A percentile compares a stretch with the other conserved stretches of the same genome.
Conservation (phyloP, 208 protist species). For the Trypanosoma grayi region DNA sequence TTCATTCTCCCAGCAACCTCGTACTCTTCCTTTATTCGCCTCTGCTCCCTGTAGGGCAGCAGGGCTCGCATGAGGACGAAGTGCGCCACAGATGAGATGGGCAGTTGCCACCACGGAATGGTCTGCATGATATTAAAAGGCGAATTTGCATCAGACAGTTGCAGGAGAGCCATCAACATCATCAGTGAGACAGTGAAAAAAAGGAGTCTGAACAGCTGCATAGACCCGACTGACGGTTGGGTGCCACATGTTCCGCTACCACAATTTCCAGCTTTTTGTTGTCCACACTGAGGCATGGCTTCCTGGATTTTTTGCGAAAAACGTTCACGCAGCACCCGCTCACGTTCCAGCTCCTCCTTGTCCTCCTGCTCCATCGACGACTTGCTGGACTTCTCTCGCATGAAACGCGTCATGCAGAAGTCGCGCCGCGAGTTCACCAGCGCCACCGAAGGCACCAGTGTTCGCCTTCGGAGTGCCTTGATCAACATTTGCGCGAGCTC, state of each 20-base stretch:
- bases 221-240: constrained; percentile 11
- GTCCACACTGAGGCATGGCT: constrained; percentile 33
- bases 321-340: constrained; percentile 62
- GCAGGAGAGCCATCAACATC: constrained; percentile 45
- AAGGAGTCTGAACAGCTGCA: constrained; percentile 46
- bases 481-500: not conserved
- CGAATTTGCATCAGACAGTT: constrained; percentile 48
- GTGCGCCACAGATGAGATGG: constrained; percentile 53
- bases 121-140: constrained; percentile 65
- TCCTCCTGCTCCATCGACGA: constrained; percentile 63
- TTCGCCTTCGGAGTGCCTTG: not conserved
- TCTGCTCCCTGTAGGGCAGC: constrained; percentile 57
- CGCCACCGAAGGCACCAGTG: not conserved
- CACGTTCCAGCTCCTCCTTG: constrained; percentile 76
- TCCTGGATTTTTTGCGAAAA: constrained; percentile 78
- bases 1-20: constrained; percentile 42
- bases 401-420: constrained; percentile 6
- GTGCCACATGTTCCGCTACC: constrained; percentile 3
- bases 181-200: constrained; percentile 61
- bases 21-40: constrained; percentile 76
- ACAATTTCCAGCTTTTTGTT: constrained; percentile 6
- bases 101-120: constrained; percentile 77
- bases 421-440: constrained; percentile 1
- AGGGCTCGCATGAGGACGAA: constrained; percentile 64
- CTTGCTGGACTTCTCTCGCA: constrained; percentile 21